Base-by-base conservation (phyloP, 495 filamentous ascomycete genomes). In the Daldinia bambusicola region DNA sequence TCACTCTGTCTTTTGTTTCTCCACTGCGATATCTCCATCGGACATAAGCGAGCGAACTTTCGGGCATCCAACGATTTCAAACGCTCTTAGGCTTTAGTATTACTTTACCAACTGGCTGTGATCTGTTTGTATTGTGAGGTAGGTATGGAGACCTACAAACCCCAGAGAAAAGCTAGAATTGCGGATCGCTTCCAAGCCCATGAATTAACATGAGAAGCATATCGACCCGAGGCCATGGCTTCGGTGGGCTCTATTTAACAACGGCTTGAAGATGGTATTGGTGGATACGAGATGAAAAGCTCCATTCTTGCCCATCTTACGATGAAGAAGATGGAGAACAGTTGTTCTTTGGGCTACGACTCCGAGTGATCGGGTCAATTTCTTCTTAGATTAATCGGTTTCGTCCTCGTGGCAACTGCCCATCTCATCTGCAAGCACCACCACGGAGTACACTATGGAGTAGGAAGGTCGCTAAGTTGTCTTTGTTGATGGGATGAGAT, bases 141-240 rank as follows among this genome's bases (percentile, higher is more conserved):
- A 2, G 9, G 7, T n/a, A 48, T 22, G 43, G 9, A 48, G 43
- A 48, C 18, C 26, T 26, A 26, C 1, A 26, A 22, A 22, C 18
- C 43, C 43, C 16, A 9, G 43, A 48, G 18, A 22, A 22, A 48
- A 13, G 43, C 43, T 12, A 48, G 16, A 22, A 22, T 48, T 48
- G 43, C 43, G 43, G 43, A 48, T 9, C 43, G 18, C 43, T 22
- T 22, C 2, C 2, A 22, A 48, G 43, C 18, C 50, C 5, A 30
- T 58, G 43, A 32, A 51, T 41, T 3, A 48, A 58, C 18, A 52
- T 41, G 31, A 55, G 13, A 34, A 34, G 59, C 6, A 50, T 41
- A 20, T 56, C 43, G 61, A 64, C 67, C 60, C 67, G 45, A 53
- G 55, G 40, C 60, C 51, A 58, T 63, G 67, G 67, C 22, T 26